These are phyloP conservation scores for Takashimella tepidaria DNA, from an alignment of 1,284 basidiomycete genomes.

Conservation along the genomic window DNA sequence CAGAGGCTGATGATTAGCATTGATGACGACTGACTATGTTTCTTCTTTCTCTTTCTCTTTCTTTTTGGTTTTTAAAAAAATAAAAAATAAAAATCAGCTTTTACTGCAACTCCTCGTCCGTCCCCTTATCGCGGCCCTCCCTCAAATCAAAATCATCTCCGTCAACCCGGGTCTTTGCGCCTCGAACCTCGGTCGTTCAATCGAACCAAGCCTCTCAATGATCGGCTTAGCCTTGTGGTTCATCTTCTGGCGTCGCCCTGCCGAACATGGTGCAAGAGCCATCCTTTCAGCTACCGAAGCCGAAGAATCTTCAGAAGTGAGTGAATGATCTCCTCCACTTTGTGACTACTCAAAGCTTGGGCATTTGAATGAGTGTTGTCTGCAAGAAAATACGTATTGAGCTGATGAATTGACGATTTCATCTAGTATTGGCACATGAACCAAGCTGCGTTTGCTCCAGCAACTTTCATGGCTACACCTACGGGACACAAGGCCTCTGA, in stretches of 20 bases:
- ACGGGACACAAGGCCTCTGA: neutral
- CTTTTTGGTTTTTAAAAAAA: no score
- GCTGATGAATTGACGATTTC: no score
- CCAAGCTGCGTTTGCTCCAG: neutral
- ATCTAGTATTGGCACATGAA: neutral
- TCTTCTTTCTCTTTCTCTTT: no score
- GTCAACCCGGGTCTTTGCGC: slow-evolving; percentile 16
- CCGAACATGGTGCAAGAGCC: neutral
- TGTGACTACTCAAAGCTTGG: no score
- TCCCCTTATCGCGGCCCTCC: slow-evolving; percentile 10
- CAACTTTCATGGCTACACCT: neutral
- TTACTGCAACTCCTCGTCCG: slow-evolving; percentile 21
- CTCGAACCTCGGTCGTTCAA: slow-evolving; percentile 14
- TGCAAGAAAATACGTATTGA: neutral
- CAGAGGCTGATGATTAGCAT: no score
- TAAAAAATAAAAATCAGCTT: slow-evolving; percentile 13
- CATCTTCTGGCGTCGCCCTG: neutral
- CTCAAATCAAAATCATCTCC: slow-evolving; percentile 8
- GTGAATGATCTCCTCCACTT: no score
- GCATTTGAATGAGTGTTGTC: no score
- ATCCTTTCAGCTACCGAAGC: neutral
- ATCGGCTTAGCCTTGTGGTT: neutral
- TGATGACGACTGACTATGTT: no score
- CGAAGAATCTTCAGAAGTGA: neutral
- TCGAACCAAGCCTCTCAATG: neutral